Evolutionary conservation across 2,329 filamentous ascomycete genomes (phyloP), one percentile per base, ranked within the genome.

Genomic region (Alternaria arbusti): DNA sequence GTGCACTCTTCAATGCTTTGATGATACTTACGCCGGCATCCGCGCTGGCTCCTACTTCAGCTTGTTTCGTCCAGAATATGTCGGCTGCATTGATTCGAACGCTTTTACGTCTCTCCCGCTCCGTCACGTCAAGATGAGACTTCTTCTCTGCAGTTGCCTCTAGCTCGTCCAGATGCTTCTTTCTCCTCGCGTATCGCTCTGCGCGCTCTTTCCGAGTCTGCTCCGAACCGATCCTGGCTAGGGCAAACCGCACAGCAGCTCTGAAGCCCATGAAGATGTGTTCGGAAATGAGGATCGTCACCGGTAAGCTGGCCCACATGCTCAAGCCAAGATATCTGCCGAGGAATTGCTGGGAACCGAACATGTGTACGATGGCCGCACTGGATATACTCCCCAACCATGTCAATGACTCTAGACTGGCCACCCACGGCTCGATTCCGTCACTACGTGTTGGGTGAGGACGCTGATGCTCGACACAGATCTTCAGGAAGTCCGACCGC

Each of bases 371-470:
- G 26, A 78, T 74, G 1, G 76, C 76, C 3, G 75, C 76, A 32
- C 72, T 74, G n/a, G 65, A 72, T 9, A 78, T 54, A 51, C 74
- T 77, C 5, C 76, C 77, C 6, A 78, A 61, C 76, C 77, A 79
- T 1, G 75, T 78, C 46, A 78, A 57, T 15, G 67, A 70, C 54
- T 77, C 76, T 17, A 79, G 54, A 28, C 74, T 75, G 10, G 66
- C 67, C 5, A 78, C 72, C 77, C 77, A 79, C 0, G 76, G 74
- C 11, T 76, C 76, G 9, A 79, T 74, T 6, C 74, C 74, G 44
- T 78, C 76, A 49, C 69, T 73, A 13, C 76, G 74, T 9, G 63
- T 57, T 1, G 76, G 68, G 4, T 70, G 60, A 2, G 76, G 76
- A 5, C 77, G 65, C 50, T 77, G 74, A 47, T 76, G 66, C 30